Percentiles rank a stretch among this genome's conserved stretches.
phyloP scores from a whole-genome alignment of 2,329 filamentous ascomycete genomes.

The Ophiocordyceps camponoti-leonardi region DNA sequence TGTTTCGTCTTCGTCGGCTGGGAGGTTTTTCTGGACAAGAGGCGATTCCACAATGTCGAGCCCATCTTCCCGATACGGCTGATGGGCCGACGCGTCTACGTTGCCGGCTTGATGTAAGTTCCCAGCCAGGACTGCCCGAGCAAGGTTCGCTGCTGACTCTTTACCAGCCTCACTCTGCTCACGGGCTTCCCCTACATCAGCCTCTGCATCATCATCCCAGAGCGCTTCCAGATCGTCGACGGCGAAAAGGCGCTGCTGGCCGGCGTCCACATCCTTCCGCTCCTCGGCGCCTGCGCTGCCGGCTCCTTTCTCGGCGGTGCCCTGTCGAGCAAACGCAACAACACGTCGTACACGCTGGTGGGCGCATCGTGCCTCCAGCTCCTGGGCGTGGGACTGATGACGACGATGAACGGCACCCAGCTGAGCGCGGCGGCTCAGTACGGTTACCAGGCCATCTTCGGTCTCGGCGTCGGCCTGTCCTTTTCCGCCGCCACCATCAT shows the following conservation, averaged over 20 bases:
- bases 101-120: constrained; percentile 29
- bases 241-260: constrained; percentile 32
- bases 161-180: constrained; percentile 33
- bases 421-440: constrained; percentile 25
- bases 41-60: constrained; percentile 22
- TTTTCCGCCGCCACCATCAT: constrained; percentile 41
- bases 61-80: constrained; percentile 37
- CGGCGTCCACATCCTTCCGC: constrained; percentile 38
- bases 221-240: constrained; percentile 43
- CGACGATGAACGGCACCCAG: constrained; percentile 18
- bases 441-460: constrained; percentile 37
- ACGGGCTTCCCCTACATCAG: constrained; percentile 40
- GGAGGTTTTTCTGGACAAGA: constrained; percentile 27
- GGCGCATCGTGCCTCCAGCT: constrained; percentile 32
- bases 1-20: constrained; percentile 32
- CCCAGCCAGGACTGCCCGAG: too few species aligned
- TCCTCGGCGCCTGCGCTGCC: constrained; percentile 37
- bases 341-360: constrained; percentile 33
- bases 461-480: constrained; percentile 40
- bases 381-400: constrained; percentile 32
- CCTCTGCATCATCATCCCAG: constrained; percentile 39
- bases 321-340: constrained; percentile 34
- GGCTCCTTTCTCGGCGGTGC: constrained; percentile 38
- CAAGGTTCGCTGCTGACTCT: background rate
- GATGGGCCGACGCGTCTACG: constrained; percentile 29